These are phyloP conservation scores for Chrysoporthe puriensis DNA, from an alignment of 2,329 filamentous ascomycete species.

Conservation along the genomic window DNA sequence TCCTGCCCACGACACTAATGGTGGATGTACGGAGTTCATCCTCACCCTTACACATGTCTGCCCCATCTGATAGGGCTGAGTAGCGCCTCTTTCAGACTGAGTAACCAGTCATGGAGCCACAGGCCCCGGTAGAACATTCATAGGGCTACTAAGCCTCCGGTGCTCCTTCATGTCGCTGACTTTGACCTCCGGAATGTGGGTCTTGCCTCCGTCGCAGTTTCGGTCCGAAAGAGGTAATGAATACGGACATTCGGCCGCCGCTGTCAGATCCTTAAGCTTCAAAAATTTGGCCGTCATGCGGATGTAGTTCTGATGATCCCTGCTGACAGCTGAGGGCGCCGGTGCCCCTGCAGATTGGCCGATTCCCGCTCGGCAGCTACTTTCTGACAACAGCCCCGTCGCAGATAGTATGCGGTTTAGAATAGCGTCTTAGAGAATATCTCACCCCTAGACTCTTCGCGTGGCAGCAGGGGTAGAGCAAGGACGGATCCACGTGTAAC, in stretches of 20 bases:
- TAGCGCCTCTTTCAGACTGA: neutral
- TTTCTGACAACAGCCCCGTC: neutral
- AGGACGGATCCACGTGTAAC: neutral
- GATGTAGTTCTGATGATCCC: slow-evolving; percentile 1
- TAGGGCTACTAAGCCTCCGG: slow-evolving; percentile 2
- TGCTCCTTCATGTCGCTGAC: slow-evolving; percentile 2
- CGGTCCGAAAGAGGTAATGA: neutral
- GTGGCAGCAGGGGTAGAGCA: slow-evolving; percentile 3
- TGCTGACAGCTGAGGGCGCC: slow-evolving; percentile 1
- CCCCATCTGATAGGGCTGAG: slow-evolving; percentile 4
- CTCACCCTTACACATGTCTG: slow-evolving; percentile 2
- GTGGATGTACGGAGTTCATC: neutral
- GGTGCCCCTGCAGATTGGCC: slow-evolving; percentile 2
- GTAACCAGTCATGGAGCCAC: neutral
- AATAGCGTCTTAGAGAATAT: neutral
- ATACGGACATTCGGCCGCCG: neutral
- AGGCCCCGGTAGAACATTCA: neutral
- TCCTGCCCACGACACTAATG: neutral
- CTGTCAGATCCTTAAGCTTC: neutral
- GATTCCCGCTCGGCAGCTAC: neutral
- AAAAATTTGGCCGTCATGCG: neutral
- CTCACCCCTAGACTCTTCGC: neutral
- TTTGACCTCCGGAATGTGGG: neutral
- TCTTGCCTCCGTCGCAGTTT: neutral
- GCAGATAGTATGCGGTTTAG: neutral